Conservation (phyloP, 495 filamentous ascomycete species). For the Lentithecium fluviatile region DNA sequence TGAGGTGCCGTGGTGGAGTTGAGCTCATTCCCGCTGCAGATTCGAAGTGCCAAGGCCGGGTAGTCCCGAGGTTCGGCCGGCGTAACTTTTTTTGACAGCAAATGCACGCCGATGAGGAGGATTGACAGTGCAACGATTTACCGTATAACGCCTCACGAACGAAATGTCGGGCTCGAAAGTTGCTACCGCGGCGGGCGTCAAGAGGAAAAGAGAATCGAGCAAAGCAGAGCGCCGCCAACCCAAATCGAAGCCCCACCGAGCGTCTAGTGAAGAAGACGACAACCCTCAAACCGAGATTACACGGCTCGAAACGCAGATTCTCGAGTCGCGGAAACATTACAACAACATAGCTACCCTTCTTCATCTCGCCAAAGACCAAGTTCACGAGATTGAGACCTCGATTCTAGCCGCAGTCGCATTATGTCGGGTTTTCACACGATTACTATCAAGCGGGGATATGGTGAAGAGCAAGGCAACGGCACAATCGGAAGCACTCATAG, state of each 20-base stretch:
- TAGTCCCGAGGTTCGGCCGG: neutral
- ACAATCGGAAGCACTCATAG: slow-evolving; percentile 71
- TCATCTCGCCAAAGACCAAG: slow-evolving; percentile 54
- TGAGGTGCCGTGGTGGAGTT: slow-evolving; percentile 26
- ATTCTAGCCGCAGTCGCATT: slow-evolving; percentile 72
- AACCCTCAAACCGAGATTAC: slow-evolving; percentile 57
- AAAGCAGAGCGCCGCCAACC: slow-evolving; percentile 5
- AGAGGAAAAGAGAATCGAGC: slow-evolving; percentile 37
- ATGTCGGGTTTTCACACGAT: slow-evolving; percentile 82
- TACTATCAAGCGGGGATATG: slow-evolving; percentile 74
- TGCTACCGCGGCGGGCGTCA: slow-evolving; percentile 11
- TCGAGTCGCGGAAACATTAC: slow-evolving; percentile 82
- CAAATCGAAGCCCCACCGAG: slow-evolving; percentile 24
- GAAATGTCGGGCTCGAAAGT: slow-evolving; percentile 23
- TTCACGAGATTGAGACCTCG: slow-evolving; percentile 41
- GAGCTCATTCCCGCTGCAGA: slow-evolving; percentile 24
- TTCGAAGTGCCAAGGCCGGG: slow-evolving; percentile 12
- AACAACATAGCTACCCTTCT: slow-evolving; percentile 84
- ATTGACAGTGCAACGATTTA: neutral
- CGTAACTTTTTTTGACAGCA: slow-evolving; percentile 12
- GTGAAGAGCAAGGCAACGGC: slow-evolving; percentile 59
- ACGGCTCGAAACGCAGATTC: slow-evolving; percentile 71
- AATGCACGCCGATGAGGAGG: neutral
- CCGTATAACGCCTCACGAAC: neutral
- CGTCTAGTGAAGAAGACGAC: slow-evolving; percentile 37